phyloP scores from a whole-genome alignment of 106 monocot species.

The Dendrobium officinale region DNA sequence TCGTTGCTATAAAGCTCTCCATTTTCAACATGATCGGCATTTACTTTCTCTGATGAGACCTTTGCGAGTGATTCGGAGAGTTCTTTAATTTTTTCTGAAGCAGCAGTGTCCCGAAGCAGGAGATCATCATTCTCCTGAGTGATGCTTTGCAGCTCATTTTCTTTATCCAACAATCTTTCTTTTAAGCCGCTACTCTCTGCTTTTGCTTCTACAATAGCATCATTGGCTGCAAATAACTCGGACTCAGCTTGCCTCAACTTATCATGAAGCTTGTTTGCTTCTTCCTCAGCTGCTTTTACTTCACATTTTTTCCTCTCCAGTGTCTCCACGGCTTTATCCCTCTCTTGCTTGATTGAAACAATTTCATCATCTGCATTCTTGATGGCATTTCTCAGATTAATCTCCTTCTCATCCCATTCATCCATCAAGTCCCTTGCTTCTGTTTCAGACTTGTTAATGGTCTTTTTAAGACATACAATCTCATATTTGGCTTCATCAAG shows the following conservation, averaged over 20 bases:
- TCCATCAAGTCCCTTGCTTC: conserved; percentile 30
- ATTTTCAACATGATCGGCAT: background rate
- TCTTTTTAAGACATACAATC: conserved; percentile 33
- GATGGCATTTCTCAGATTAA: conserved; percentile 17
- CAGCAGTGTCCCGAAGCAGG: conserved; percentile 17
- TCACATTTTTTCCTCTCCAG: conserved; percentile 29
- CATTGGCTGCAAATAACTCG: conserved; percentile 6
- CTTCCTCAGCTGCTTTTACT: conserved; percentile 20
- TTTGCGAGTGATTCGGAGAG: conserved; percentile 19
- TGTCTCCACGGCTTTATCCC: conserved; percentile 16
- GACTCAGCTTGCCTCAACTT: conserved; percentile 26
- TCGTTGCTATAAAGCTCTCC: conserved; percentile 15
- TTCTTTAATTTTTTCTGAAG: conserved; percentile 16
- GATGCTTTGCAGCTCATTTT: conserved; percentile 53
- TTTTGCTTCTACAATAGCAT: conserved; percentile 24
- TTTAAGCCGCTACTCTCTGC: conserved; percentile 32
- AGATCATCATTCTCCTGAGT: conserved; percentile 47
- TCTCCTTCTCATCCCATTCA: conserved; percentile 49
- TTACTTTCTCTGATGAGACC: conserved; percentile 2
- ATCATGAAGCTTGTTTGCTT: conserved; percentile 10
- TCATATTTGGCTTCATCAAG: conserved; percentile 59
- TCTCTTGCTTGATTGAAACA: conserved; percentile 22
- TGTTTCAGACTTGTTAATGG: conserved; percentile 27
- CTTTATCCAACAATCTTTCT: conserved; percentile 36
- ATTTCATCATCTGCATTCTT: conserved; percentile 54